Evolutionary conservation across 202 grass and related monocot species (phyloP).

Genomic region (Carex arenaria): DNA sequence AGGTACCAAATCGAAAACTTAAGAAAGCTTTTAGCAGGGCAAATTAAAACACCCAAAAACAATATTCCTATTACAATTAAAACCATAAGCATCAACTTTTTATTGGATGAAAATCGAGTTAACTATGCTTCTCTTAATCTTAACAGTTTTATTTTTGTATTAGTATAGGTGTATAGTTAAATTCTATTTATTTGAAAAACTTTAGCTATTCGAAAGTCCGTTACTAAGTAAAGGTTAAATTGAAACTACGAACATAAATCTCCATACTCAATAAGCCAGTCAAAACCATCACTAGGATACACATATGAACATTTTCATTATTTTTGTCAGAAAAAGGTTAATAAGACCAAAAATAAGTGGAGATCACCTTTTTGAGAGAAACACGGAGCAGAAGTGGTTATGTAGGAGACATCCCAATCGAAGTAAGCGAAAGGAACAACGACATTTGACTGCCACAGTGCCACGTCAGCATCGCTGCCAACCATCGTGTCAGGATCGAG

Average conservation of each 20-base stretch:
- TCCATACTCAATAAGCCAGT: background rate
- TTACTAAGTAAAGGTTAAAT: background rate
- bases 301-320: background rate
- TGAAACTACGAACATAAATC: background rate
- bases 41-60: background rate
- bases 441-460: conserved; percentile 16
- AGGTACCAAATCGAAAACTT: background rate
- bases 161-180: background rate
- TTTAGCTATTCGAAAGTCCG: background rate
- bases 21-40: background rate
- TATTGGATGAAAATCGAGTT: background rate
- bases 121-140: background rate
- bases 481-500: conserved; percentile 2
- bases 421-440: conserved; percentile 67
- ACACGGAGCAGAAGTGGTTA: conserved; percentile 78
- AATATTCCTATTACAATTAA: background rate
- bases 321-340: background rate
- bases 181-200: background rate
- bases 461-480: conserved; percentile 14
- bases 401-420: conserved; percentile 93
- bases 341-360: background rate
- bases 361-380: conserved; percentile 50
- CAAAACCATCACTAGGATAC: background rate
- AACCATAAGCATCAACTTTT: background rate
- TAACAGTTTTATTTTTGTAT: background rate